phyloP scores from a whole-genome alignment of 1,284 basidiomycete species.

The Fomitopsis pinicola region DNA sequence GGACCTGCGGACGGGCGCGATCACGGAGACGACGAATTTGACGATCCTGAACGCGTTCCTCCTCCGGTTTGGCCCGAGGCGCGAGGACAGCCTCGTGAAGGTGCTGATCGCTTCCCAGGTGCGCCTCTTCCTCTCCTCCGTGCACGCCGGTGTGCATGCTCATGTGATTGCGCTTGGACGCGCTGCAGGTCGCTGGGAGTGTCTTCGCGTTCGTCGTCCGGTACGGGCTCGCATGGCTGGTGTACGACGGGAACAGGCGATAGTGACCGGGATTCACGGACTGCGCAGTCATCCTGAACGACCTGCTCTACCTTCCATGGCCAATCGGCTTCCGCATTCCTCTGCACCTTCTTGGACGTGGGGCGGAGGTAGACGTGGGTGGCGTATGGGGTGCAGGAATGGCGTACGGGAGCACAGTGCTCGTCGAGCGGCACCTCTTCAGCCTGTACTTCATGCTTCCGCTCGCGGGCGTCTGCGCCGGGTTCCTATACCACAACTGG shows the following conservation, averaged over 20 bases:
- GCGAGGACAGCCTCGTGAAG: slow-evolving; percentile 72
- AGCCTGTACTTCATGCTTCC: slow-evolving; percentile 97
- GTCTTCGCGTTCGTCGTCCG: slow-evolving; percentile 76
- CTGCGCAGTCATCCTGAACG: slow-evolving; percentile 90
- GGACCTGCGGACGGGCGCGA: slow-evolving; percentile 48
- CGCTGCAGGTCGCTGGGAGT: slow-evolving; percentile 61
- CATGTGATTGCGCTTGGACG: not conserved
- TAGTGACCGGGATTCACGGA: slow-evolving; percentile 27
- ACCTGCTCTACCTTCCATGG: slow-evolving; percentile 89
- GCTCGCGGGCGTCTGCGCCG: slow-evolving; percentile 84
- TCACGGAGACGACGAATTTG: slow-evolving; percentile 76
- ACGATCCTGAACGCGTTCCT: slow-evolving; percentile 87
- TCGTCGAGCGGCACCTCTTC: slow-evolving; percentile 91
- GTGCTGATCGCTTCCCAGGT: slow-evolving; percentile 74
- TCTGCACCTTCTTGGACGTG: slow-evolving; percentile 63
- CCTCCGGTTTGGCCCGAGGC: slow-evolving; percentile 75
- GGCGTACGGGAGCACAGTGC: slow-evolving; percentile 80
- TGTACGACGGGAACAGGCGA: slow-evolving; percentile 87
- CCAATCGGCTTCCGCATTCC: slow-evolving; percentile 68
- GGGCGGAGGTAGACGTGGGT: slow-evolving; percentile 63
- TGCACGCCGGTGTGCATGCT: not conserved
- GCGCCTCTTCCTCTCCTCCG: slow-evolving; percentile 1
- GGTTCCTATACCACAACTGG: slow-evolving; percentile 94
- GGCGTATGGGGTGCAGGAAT: slow-evolving; percentile 80
- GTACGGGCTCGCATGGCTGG: slow-evolving; percentile 82